Evolutionary conservation across 768 basidiomycete genomes (phyloP).

Genomic region (Russula virescens): DNA sequence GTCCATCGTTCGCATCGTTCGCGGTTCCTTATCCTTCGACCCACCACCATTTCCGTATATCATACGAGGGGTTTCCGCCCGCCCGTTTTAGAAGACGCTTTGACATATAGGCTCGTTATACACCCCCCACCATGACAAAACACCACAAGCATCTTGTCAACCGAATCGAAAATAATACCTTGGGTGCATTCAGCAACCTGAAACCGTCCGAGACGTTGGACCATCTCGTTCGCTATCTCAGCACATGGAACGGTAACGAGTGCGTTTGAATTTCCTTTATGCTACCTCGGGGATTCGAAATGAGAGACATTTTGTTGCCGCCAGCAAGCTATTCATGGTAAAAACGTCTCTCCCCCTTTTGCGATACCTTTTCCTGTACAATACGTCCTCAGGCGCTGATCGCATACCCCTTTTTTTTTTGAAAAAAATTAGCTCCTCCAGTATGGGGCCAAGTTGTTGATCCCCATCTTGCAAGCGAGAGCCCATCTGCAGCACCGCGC

Average conservation of each 20-base stretch:
- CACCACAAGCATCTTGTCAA: constrained; percentile 43
- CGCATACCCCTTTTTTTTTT: too few species aligned
- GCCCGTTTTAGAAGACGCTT: neutral
- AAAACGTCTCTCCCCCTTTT: neutral
- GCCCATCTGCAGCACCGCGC: constrained; percentile 63
- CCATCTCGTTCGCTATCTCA: constrained; percentile 68
- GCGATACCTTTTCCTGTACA: too few species aligned
- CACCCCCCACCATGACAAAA: constrained; percentile 45
- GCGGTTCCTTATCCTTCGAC: neutral
- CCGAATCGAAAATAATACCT: constrained; percentile 53
- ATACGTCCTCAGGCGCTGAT: too few species aligned
- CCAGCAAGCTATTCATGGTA: constrained; percentile 74
- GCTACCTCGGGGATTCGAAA: too few species aligned
- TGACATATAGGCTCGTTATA: neutral
- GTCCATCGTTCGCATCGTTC: too few species aligned
- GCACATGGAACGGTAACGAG: constrained; percentile 87
- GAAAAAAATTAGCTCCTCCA: constrained; percentile 75
- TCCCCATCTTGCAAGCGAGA: constrained; percentile 59
- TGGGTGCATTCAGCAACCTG: constrained; percentile 57
- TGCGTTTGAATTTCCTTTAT: constrained; percentile 36
- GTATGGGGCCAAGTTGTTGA: constrained; percentile 64
- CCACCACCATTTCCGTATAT: neutral
- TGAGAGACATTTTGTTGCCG: too few species aligned
- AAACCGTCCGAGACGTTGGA: constrained; percentile 60
- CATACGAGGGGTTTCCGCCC: neutral